Evolutionary conservation across 306 rosid genomes (phyloP), one percentile per base, ranked within the genome.

Genomic region (Fagus crenata): DNA sequence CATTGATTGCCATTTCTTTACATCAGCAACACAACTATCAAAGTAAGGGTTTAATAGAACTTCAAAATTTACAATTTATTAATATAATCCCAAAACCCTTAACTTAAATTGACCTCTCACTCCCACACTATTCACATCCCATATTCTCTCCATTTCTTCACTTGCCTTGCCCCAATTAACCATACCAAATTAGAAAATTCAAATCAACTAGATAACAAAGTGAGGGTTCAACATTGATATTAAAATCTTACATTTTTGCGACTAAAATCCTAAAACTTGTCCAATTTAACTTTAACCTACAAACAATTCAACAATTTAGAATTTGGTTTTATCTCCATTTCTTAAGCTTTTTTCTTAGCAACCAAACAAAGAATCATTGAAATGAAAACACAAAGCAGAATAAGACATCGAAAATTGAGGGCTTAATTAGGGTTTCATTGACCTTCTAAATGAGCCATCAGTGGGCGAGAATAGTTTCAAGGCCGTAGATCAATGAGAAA

Each of bases 401-500:
- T 15, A 3, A 40, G 76, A 60, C n/a, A 37, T 1, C 8, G 6
- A 37, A 12, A 6, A 14, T 36, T 36, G 7, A 73, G 43, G 75
- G 41, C 56, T 68, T 2, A 67, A 49, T 5, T 73, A 41, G 56
- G 53, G 4, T 41, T 51, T 6, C 56, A 79, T 31, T 76, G 55
- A 95, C 99, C 99, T 95, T 1, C 85, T 81, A 55, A 80, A 92
- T 1, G 86, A 85, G 69, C 89, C 90, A 74, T 87, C 71, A 56
- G 68, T 2, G 33, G 91, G 81, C 7, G 83, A 36, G 88, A 95
- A 90, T 77, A 92, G 88, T 53, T 89, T 79, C 18, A 86, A 42
- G 49, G 96, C 97, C 22, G 96, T 91, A 54, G 93, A 84, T 87
- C 91, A 90, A 76, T 90, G 99, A 63, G 96, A 87, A 22, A 72